Base-by-base conservation (phyloP, 169 alveolate species). In the Nephromyces sp. region DNA sequence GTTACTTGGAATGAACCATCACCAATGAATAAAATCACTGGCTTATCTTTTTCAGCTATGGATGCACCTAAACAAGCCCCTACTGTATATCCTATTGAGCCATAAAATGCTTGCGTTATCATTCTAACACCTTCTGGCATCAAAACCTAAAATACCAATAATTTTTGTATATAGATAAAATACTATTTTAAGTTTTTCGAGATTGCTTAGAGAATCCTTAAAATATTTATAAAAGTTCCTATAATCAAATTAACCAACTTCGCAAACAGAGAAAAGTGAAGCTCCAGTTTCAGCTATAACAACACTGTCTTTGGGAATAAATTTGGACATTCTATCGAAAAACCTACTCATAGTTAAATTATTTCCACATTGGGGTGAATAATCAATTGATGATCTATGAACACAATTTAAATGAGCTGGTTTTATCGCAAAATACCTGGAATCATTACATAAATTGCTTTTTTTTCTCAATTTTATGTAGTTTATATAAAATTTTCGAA, bases 1-100 rank as follows among this genome's bases (percentile, higher is more conserved):
- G 86, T 80, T 25, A 80, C 86, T 22, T 80, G 86, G 62, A 80
- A 53, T 51, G 86, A 78, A 3, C 86, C 86, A 74, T 80, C 86
- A 25, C 86, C 86, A 52, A 80, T 71, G 34, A 79, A 80, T 8
- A 82, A 66, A 52, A 79, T 66, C 24, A 65, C 53, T 25, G 70
- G 53, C 68, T 68, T 33, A 24, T 77, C 76, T 2, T 3, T 5
- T 3, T 2, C 57, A 28, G 86, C 86, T 24, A 73, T n/a, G 8
- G 71, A 67, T 25, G 81, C 21, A 0, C 86, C 86, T 32, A 80
- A 53, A 0, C 76, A 31, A 29, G 87, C 86, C 2, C 86, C 86
- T 31, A 79, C 87, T 3, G 86, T 53, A 65, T 78, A 80, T 15
- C 86, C 86, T 32, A 80, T 80, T 29, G 86, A 80, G 0, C 86